These are phyloP conservation scores for Calophaca sinica DNA, from an alignment of 306 rosid species.

Conservation along the genomic window DNA sequence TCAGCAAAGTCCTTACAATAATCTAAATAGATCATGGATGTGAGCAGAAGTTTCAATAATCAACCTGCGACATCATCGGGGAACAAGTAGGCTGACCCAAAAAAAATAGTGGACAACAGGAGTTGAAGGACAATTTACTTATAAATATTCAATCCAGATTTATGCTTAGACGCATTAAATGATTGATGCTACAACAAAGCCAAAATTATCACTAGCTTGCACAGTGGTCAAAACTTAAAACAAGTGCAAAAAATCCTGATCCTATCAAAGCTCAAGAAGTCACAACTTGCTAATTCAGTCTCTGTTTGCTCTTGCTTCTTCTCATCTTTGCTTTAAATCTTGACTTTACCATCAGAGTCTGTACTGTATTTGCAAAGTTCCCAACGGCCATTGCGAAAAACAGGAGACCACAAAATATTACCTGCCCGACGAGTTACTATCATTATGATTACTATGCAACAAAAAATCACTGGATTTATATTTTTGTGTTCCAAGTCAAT, in stretches of 20 bases:
- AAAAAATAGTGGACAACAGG: constrained; percentile 37
- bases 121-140: constrained; percentile 22
- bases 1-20: neutral
- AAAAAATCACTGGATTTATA: constrained; percentile 32
- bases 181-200: constrained; percentile 45
- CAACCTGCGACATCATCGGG: constrained; percentile 2
- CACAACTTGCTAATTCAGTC: constrained; percentile 57
- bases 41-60: constrained; percentile 18
- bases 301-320: constrained; percentile 90
- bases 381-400: constrained; percentile 91
- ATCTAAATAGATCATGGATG: constrained; percentile 2
- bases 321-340: constrained; percentile 98
- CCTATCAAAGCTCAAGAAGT: constrained; percentile 37
- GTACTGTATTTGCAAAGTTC: constrained; percentile 89
- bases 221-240: constrained; percentile 57
- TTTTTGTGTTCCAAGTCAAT: neutral
- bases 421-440: constrained; percentile 64
- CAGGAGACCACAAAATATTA: constrained; percentile 81
- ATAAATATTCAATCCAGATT: constrained; percentile 42
- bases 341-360: constrained; percentile 83
- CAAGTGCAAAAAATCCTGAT: constrained; percentile 45
- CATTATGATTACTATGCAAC: constrained; percentile 23
- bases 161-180: constrained; percentile 38
- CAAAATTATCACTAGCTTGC: constrained; percentile 54
- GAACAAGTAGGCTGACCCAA: constrained; percentile 32